phyloP scores from a whole-genome alignment of 495 filamentous ascomycete genomes.

The Hypomontagnella submonticulosa region DNA sequence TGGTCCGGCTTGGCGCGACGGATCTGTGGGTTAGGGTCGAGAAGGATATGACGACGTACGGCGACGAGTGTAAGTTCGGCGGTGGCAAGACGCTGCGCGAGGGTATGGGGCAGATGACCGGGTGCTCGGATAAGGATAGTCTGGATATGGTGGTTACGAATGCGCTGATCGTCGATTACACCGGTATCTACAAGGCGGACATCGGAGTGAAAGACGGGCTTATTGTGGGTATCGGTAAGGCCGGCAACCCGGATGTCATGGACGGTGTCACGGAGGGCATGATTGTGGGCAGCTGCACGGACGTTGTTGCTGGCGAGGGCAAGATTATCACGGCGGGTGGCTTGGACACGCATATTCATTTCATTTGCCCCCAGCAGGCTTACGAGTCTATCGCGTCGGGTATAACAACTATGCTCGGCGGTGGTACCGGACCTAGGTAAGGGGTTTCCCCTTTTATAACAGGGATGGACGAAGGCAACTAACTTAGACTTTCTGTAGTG shows the following conservation, averaged over 20 bases:
- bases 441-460: not conserved
- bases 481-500: slow-evolving; percentile 59
- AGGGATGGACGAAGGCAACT: not conserved
- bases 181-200: slow-evolving; percentile 96
- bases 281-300: slow-evolving; percentile 89
- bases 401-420: slow-evolving; percentile 91
- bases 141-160: slow-evolving; percentile 93
- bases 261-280: slow-evolving; percentile 81
- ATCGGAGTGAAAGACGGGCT: slow-evolving; percentile 91
- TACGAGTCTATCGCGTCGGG: slow-evolving; percentile 87
- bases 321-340: slow-evolving; percentile 94
- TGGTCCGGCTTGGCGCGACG: slow-evolving; percentile 82
- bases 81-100: slow-evolving; percentile 95
- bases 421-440: slow-evolving; percentile 88
- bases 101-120: slow-evolving; percentile 95
- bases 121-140: slow-evolving; percentile 72
- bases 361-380: slow-evolving; percentile 96
- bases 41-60: slow-evolving; percentile 84
- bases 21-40: slow-evolving; percentile 94
- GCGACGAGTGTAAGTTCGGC: slow-evolving; percentile 96
- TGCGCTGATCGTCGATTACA: slow-evolving; percentile 90
- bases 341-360: slow-evolving; percentile 93
- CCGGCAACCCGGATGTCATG: slow-evolving; percentile 98
- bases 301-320: slow-evolving; percentile 94
- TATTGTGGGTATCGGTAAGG: slow-evolving; percentile 94